These are phyloP conservation scores for Diaporthe helianthi DNA, from an alignment of 2,329 filamentous ascomycete genomes.

Conservation along the genomic window DNA sequence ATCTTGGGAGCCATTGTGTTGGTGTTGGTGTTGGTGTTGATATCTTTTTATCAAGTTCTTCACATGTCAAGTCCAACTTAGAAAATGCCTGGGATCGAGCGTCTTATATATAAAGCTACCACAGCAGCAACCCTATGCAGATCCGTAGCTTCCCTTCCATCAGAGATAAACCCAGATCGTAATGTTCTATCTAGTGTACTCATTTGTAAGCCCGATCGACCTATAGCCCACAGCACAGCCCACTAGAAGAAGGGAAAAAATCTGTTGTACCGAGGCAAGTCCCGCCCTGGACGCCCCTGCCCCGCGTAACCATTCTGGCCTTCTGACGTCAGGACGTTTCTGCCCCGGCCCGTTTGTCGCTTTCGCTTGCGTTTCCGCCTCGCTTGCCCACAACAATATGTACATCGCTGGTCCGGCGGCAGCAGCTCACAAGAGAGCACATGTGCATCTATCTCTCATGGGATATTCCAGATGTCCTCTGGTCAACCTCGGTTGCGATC, in stretches of 20 bases:
- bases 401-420: neutral
- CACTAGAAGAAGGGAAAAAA: neutral
- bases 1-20: slow-evolving; percentile 62
- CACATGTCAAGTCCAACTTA: slow-evolving; percentile 1
- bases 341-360: slow-evolving; percentile 1
- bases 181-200: neutral
- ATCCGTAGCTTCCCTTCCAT: slow-evolving; percentile 2
- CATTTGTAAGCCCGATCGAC: slow-evolving; percentile 21
- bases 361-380: neutral
- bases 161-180: neutral
- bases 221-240: neutral
- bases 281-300: neutral
- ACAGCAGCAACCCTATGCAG: neutral
- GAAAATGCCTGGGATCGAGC: neutral
- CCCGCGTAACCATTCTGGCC: neutral
- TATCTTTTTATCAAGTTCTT: neutral
- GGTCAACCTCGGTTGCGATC: neutral
- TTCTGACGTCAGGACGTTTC: slow-evolving; percentile 12
- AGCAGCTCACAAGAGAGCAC: neutral
- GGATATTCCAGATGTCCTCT: neutral
- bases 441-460: too few species aligned
- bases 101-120: neutral
- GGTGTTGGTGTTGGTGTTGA: neutral
- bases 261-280: slow-evolving; percentile 1
- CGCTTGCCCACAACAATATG: neutral